These are phyloP conservation scores for Berberis thunbergii DNA, from an alignment of 164 flowering plant species.

Conservation along the genomic window DNA sequence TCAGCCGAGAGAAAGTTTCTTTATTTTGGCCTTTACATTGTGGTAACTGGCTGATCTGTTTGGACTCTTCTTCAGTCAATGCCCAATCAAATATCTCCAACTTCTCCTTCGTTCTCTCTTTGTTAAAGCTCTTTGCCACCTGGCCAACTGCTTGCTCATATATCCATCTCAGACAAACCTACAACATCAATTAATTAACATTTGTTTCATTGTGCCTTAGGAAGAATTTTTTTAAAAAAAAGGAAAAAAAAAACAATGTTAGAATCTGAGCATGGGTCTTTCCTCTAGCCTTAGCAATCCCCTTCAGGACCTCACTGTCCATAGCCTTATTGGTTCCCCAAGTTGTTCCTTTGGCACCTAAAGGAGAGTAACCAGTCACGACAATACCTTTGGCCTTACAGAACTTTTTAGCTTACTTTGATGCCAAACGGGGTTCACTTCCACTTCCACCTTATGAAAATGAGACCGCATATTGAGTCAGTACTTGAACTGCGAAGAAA, in stretches of 20 bases:
- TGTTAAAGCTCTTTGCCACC: slow-evolving; percentile 3
- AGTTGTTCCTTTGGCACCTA: not conserved
- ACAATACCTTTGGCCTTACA: not conserved
- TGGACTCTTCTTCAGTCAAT: not conserved
- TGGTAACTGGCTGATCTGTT: not conserved
- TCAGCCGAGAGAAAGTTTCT: not conserved
- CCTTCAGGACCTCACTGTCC: not conserved
- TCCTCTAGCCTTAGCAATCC: slow-evolving; percentile 3
- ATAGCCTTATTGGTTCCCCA: not conserved
- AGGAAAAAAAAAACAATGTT: not conserved
- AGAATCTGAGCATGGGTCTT: slow-evolving; percentile 4
- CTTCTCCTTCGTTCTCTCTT: not conserved
- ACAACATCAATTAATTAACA: too few species aligned
- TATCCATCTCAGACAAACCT: slow-evolving; percentile 4
- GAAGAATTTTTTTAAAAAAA: too few species aligned
- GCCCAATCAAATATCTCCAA: not conserved
- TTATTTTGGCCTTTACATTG: not conserved
- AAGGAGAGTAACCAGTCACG: slow-evolving; percentile 1
- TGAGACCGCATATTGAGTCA: too few species aligned
- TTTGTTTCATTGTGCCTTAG: too few species aligned
- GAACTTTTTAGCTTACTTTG: not conserved
- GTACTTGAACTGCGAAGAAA: not conserved
- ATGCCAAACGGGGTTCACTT: slow-evolving; percentile 4
- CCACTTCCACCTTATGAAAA: not conserved
- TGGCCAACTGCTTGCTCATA: slow-evolving; percentile 1